Conservation (phyloP, 768 basidiomycete species). For the Trametes cinnabarina region DNA sequence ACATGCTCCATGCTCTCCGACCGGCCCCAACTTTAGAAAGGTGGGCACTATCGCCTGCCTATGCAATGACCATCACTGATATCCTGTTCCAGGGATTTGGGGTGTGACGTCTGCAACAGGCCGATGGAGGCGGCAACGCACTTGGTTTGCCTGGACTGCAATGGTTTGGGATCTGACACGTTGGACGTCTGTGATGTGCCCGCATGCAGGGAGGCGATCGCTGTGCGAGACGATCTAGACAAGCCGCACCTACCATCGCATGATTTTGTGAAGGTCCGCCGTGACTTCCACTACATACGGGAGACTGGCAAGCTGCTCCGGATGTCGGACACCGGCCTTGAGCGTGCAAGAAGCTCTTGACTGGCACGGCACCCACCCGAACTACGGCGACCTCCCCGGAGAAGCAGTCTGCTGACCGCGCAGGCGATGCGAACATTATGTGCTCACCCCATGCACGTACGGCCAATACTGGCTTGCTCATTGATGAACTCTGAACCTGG, state of each 20-base stretch:
- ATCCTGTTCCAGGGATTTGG: not conserved
- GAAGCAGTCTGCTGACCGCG: too few relatives aligned
- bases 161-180: not conserved
- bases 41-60: too few relatives aligned
- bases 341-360: not conserved
- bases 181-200: slow-evolving; percentile 3
- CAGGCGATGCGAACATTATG: too few relatives aligned
- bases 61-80: not conserved
- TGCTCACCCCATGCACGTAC: too few relatives aligned
- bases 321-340: not conserved
- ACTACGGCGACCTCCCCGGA: too few relatives aligned
- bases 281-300: slow-evolving; percentile 12
- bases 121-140: not conserved
- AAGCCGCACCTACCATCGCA: not conserved
- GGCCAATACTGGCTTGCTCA: too few relatives aligned
- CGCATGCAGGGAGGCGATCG: not conserved
- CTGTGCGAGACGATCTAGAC: not conserved
- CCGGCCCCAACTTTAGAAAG: too few relatives aligned
- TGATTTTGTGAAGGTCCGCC: not conserved
- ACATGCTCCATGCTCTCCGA: too few relatives aligned
- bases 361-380: too few relatives aligned
- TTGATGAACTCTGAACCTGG: too few relatives aligned
- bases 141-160: not conserved
- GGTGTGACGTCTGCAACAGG: not conserved
- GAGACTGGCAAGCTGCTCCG: slow-evolving; percentile 12